Conservation (phyloP, 2,329 filamentous ascomycete species). For the Hypoxylon sp. region DNA sequence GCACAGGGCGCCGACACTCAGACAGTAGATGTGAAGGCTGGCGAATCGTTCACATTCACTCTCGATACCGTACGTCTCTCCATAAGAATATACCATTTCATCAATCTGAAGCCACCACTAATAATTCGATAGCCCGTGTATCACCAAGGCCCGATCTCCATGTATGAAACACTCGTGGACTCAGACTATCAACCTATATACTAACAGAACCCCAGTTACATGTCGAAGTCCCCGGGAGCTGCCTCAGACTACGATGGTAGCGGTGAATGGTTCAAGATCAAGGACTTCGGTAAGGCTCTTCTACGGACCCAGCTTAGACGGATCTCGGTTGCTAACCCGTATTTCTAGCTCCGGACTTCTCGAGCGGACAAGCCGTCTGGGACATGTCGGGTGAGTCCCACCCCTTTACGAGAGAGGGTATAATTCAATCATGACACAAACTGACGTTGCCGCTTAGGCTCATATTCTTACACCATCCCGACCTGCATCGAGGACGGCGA, state of each 20-base stretch:
- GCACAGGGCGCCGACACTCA: conserved; percentile 54
- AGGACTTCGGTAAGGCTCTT: conserved; percentile 53
- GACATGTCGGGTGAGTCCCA: conserved; percentile 52
- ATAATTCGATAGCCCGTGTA: conserved; percentile 56
- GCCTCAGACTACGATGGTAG: conserved; percentile 58
- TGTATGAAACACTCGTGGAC: conserved; percentile 46
- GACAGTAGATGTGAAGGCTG: conserved; percentile 56
- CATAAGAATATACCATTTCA: too few species aligned
- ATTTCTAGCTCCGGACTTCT: conserved; percentile 55
- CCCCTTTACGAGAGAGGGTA: background rate
- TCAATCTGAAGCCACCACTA: too few species aligned
- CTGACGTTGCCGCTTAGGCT: conserved; percentile 19
- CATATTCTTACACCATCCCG: conserved; percentile 63
- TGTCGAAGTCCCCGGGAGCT: conserved; percentile 58
- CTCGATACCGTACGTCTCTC: conserved; percentile 54
- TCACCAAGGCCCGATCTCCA: conserved; percentile 60
- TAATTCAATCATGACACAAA: background rate
- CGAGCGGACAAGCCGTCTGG: conserved; percentile 54
- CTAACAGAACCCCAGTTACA: conserved; percentile 53
- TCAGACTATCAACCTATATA: background rate
- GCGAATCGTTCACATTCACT: conserved; percentile 58
- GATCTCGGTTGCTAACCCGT: conserved; percentile 12
- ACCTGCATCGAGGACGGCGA: conserved; percentile 68
- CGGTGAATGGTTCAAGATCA: conserved; percentile 62
- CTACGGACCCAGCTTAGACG: background rate